Base-by-base conservation (phyloP, 2,329 filamentous ascomycete species). In the Fusarium bulbicola region DNA sequence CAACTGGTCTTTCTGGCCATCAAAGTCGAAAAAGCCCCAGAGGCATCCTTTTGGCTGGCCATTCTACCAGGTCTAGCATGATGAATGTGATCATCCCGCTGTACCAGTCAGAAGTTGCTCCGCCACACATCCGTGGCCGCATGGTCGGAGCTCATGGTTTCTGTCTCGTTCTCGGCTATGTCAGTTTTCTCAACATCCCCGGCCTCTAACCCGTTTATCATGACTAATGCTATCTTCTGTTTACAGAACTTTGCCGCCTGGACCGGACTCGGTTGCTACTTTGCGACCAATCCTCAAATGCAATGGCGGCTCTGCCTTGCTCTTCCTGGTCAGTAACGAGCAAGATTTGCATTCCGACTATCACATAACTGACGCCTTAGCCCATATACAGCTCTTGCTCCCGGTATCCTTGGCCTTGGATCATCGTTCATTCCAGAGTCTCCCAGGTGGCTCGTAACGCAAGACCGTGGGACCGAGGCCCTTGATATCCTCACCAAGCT, bases 311-410 rank as follows among this genome's bases (percentile, higher is more conserved):
- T 28, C 18, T 46, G 43, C 24, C 43, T 46, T 20, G 43, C 43
- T 5, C 43, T 46, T 46, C 43, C 43, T 28, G 43, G 43, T 28
- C 7, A 46, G 43, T 28, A 20, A 20, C 12, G 7, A 46, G 7
- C 18, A 46, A 10, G 1, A 2, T 20, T 28, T 20, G 0, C 12
- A 14, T 46, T 7, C 12, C 24, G 11, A 45, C 5, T 26, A 14
- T 26, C 24, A 28, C 18, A 14, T 26, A 18, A 14, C 24, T 46
- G 8, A 46, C 18, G 5, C 43, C 18, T 4, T 14, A 7, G 12
- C 24, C 24, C 6, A 20, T 7, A 20, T 13, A 28, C 18, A 46
- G 43, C 43, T 28, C 18, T 20, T 28, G 18, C 43, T 26, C 43
- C 43, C 7, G 43, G 43, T 26, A 28, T 46, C 18, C 43, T 46